Evolutionary conservation across 495 filamentous ascomycete genomes (phyloP), one percentile per base, ranked within the genome.

Genomic region (Patellaria atrata): DNA sequence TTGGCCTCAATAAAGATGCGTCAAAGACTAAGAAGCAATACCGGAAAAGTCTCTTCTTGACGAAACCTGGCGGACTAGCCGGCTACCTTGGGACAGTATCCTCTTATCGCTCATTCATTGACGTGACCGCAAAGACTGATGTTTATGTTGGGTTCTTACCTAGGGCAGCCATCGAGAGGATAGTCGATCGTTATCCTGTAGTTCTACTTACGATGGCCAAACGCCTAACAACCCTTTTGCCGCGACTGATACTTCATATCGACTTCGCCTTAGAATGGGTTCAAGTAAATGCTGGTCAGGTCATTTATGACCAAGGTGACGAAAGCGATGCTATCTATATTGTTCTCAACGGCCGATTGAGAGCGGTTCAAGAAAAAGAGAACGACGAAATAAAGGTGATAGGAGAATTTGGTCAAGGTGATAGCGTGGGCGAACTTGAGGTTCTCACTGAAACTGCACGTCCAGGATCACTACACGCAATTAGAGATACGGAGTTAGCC

Each of bases 251-350:
- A 40, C 68, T 93, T 3, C 91, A 97, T 47, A 94, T 97, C 41
- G 89, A 97, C 52, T 97, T 97, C 53, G 89, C 89, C 5, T 64
- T 97, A 2, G 89, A 97, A 56, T 97, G 91, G 91, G 74, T 94
- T 2, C 89, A 97, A 50, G 84, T 96, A 40, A 79, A 79, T 58
- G 83, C 89, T 3, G 85, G 91, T 3, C 82, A 96, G 50, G 82
- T 92, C 7, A 79, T 97, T 27, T 89, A 89, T 51, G 79, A 92
- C 51, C 82, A 94, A 57, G 76, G 74, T 3, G 87, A 96, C 43
- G 89, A 96, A 40, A 96, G 89, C 52, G 89, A 97, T 57, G 89
- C 91, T 9, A 97, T 97, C 25, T 96, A 97, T 50, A 84, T 97
- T 41, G 91, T 94, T 8, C 64, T 97, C 5, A 97, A 97, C 53